phyloP scores from a whole-genome alignment of 1,284 basidiomycete genomes.

The Ustilago nuda region DNA sequence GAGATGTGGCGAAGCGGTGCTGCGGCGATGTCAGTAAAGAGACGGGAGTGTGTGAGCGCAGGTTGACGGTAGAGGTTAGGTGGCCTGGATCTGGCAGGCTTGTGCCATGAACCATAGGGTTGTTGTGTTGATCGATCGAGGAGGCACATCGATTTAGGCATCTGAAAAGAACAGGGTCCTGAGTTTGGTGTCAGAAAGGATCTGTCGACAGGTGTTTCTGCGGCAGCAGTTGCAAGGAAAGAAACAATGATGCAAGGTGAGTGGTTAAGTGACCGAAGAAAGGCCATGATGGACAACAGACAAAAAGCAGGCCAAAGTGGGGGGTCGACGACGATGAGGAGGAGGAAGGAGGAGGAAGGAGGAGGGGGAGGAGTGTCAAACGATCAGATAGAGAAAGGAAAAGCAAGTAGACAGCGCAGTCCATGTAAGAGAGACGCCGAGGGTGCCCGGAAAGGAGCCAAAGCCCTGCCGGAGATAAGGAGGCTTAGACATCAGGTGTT shows the following conservation, averaged over 20 bases:
- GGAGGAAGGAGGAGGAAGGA: not conserved
- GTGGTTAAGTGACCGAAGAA: not conserved
- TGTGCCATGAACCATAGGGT: slow-evolving; percentile 15
- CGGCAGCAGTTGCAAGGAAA: slow-evolving; percentile 5
- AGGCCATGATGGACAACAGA: slow-evolving; percentile 5
- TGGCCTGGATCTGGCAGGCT: slow-evolving; percentile 19
- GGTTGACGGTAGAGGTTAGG: slow-evolving; percentile 17
- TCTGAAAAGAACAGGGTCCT: not conserved
- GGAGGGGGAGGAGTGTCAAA: not conserved
- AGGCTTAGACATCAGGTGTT: slow-evolving; percentile 21
- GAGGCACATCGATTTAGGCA: slow-evolving; percentile 4
- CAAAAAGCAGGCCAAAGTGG: not conserved
- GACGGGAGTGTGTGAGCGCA: not conserved
- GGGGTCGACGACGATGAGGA: not conserved
- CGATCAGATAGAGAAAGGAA: not conserved
- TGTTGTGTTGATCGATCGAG: slow-evolving; percentile 12
- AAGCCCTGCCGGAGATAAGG: slow-evolving; percentile 14
- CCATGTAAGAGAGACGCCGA: slow-evolving; percentile 22
- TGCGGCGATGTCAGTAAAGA: slow-evolving; percentile 10
- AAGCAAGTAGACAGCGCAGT: slow-evolving; percentile 3
- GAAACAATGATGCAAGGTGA: not conserved
- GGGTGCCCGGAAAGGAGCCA: slow-evolving; percentile 25
- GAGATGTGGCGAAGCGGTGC: not conserved
- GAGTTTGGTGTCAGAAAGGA: not conserved
- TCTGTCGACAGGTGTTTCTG: slow-evolving; percentile 6